Conservation (phyloP, 2,329 filamentous ascomycete species). For the Xylariaceae sp. region DNA sequence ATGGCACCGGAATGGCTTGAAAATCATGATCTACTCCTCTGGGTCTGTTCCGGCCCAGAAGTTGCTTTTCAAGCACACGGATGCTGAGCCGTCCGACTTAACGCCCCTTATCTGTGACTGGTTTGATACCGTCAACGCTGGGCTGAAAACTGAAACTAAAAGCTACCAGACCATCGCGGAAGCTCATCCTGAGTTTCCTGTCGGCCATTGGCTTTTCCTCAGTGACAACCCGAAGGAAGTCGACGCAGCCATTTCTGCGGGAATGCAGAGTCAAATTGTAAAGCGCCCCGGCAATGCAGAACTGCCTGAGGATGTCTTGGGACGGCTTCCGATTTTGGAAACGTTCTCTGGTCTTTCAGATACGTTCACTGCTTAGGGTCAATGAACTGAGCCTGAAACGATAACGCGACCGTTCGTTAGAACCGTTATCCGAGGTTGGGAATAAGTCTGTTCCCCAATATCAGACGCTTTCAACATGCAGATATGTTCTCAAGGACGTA, state of each 20-base stretch:
- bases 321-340: constrained; percentile 31
- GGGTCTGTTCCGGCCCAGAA: constrained; percentile 78
- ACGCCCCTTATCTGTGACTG: constrained; percentile 56
- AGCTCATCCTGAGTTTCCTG: constrained; percentile 41
- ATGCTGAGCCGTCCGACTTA: constrained; percentile 54
- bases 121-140: constrained; percentile 79
- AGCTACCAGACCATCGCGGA: constrained; percentile 64
- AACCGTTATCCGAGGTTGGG: not conserved
- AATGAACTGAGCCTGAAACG: constrained; percentile 12
- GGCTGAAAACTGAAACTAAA: constrained; percentile 59
- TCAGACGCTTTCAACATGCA: not conserved
- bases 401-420: constrained; percentile 3
- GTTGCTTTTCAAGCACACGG: constrained; percentile 66
- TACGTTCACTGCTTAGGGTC: constrained; percentile 14
- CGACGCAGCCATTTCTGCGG: constrained; percentile 54
- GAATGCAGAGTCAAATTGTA: constrained; percentile 59
- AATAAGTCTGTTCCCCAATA: not conserved
- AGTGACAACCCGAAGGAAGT: constrained; percentile 74
- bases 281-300: constrained; percentile 65
- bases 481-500: not conserved
- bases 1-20: constrained; percentile 53
- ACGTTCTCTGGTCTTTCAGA: constrained; percentile 28
- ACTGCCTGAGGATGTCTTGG: constrained; percentile 46
- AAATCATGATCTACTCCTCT: constrained; percentile 74
- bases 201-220: constrained; percentile 64